A percentile compares a stretch with the other conserved stretches of the same genome.
These are phyloP conservation scores for Eucalyptus rudis DNA, from an alignment of 345 rosid species.

Conservation along the genomic window DNA sequence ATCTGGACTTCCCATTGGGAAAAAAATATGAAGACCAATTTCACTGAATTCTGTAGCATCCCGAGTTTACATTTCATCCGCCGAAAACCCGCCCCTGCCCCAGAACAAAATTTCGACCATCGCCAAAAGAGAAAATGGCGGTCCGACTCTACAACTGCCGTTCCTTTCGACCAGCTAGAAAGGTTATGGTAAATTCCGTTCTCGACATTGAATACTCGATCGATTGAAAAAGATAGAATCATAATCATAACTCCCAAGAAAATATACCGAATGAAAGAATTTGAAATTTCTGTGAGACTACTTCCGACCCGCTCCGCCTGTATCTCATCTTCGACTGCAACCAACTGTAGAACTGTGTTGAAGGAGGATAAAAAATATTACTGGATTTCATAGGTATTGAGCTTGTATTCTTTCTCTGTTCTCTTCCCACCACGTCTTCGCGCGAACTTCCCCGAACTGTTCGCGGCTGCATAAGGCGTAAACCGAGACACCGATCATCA, in stretches of 20 bases:
- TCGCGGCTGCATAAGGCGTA: constrained; percentile 54
- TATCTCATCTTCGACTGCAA: not conserved
- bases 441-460: constrained; percentile 79
- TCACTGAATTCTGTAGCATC: not conserved
- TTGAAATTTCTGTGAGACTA: not conserved
- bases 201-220: not conserved
- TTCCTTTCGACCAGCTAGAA: not conserved
- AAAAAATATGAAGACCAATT: not conserved
- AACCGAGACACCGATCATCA: not conserved
- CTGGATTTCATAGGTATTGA: constrained; percentile 51
- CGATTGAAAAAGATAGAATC: not conserved
- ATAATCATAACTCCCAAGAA: not conserved
- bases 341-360: not conserved
- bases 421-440: constrained; percentile 98
- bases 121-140: not conserved
- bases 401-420: constrained; percentile 96
- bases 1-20: not conserved
- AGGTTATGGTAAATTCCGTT: not conserved
- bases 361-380: not conserved
- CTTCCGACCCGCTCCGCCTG: not conserved
- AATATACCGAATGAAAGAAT: not conserved
- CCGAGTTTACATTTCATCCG: not conserved
- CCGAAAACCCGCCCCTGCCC: not conserved
- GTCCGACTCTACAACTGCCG: not conserved
- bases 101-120: not conserved